Percentiles rank a stretch among this genome's conserved stretches.
These are phyloP conservation scores for Phytophthora lateralis DNA, from an alignment of 352 stramenopile genomes.

Conservation along the genomic window DNA sequence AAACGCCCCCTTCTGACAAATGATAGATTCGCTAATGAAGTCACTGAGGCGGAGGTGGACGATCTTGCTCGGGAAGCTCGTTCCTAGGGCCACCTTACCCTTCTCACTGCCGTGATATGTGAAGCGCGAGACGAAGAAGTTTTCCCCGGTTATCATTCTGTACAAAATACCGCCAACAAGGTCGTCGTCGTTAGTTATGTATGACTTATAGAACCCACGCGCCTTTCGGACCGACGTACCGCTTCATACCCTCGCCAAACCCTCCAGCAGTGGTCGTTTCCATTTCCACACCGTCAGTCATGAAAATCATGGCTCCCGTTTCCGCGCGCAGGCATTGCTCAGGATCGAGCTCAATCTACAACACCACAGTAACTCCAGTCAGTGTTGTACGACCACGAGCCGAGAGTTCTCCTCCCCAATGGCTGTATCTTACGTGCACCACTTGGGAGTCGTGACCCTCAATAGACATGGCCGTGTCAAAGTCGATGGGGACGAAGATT, in stretches of 20 bases:
- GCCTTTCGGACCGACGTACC: constrained; percentile 56
- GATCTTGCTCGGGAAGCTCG: constrained; percentile 91
- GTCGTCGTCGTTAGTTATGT: neutral
- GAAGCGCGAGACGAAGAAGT: constrained; percentile 83
- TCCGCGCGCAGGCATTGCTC: constrained; percentile 93
- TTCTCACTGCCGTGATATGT: constrained; percentile 62
- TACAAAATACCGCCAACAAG: neutral
- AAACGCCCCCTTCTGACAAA: constrained; percentile 94
- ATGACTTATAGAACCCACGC: neutral
- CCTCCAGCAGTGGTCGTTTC: constrained; percentile 92
- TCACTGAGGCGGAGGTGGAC: constrained; percentile 86
- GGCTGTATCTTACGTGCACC: constrained; percentile 63
- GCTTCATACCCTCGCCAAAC: constrained; percentile 84
- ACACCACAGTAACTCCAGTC: constrained; percentile 3
- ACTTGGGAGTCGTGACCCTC: constrained; percentile 89
- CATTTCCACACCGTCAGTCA: constrained; percentile 93
- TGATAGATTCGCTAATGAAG: constrained; percentile 85
- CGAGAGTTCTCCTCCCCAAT: neutral
- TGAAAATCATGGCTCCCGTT: constrained; percentile 95
- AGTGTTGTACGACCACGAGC: neutral
- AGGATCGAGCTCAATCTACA: constrained; percentile 85
- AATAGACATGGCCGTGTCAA: constrained; percentile 75
- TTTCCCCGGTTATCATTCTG: constrained; percentile 81
- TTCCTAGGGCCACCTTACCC: constrained; percentile 90
- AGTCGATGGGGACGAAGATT: constrained; percentile 82